Conservation (phyloP, 1,284 basidiomycete genomes). For the Bondarzewia mesenterica region DNA sequence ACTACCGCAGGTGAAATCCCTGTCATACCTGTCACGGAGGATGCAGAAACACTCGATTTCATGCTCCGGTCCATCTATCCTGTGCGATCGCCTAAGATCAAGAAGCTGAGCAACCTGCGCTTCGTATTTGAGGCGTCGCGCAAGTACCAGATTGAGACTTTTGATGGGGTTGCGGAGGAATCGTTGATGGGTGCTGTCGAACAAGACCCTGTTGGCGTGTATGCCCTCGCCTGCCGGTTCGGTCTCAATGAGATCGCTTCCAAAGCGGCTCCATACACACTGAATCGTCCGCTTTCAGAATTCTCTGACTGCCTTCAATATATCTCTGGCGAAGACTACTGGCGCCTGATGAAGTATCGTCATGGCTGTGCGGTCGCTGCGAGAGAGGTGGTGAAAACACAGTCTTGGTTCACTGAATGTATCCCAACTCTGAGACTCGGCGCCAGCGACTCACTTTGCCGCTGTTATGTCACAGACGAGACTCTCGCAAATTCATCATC, state of each 20-base stretch:
- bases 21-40: conserved; percentile 4
- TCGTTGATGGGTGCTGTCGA: not conserved
- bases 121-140: not conserved
- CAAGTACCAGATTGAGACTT: conserved; percentile 2
- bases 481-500: too few relatives aligned
- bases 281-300: not conserved
- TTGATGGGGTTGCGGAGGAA: not conserved
- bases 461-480: too few relatives aligned
- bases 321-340: not conserved
- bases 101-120: not conserved
- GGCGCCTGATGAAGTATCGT: not conserved
- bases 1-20: not conserved
- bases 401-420: too few relatives aligned
- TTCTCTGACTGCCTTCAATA: not conserved
- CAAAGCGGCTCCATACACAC: not conserved
- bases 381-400: not conserved
- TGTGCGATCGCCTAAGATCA: not conserved
- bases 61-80: conserved; percentile 6
- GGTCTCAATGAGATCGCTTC: not conserved
- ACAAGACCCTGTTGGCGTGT: not conserved
- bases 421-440: too few relatives aligned
- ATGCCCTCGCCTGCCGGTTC: not conserved
- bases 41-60: not conserved
- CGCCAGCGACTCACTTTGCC: too few relatives aligned
- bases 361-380: not conserved